phyloP scores from a whole-genome alignment of 805 yeast genomes.

The Sugiyamaella americana region DNA sequence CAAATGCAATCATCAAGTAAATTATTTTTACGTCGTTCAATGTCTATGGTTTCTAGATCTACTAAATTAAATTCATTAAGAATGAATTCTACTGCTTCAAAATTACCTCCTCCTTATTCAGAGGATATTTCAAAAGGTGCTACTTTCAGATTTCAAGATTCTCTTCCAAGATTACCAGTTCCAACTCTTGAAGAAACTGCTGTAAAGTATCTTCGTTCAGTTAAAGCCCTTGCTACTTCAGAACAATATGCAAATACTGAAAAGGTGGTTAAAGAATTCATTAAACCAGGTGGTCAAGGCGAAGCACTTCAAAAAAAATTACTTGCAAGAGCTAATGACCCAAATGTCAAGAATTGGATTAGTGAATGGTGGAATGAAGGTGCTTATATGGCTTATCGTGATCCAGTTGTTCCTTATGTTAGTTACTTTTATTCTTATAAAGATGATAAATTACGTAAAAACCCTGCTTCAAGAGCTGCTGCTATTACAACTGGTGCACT shows the following conservation, averaged over 20 bases:
- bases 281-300: slow-evolving; percentile 56
- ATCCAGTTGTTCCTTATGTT: slow-evolving; percentile 91
- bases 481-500: slow-evolving; percentile 63
- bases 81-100: slow-evolving; percentile 30
- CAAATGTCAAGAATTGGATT: slow-evolving; percentile 75
- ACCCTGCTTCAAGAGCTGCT: slow-evolving; percentile 56
- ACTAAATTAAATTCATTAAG: slow-evolving; percentile 5
- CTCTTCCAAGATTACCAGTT: slow-evolving; percentile 80
- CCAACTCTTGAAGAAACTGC: slow-evolving; percentile 73
- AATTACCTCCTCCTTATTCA: slow-evolving; percentile 20
- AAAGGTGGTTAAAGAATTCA: slow-evolving; percentile 58
- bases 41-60: not conserved
- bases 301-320: slow-evolving; percentile 64
- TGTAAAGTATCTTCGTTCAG: slow-evolving; percentile 58
- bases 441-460: slow-evolving; percentile 41
- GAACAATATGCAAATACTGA: slow-evolving; percentile 50
- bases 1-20: not conserved
- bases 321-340: slow-evolving; percentile 46
- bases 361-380: slow-evolving; percentile 90
- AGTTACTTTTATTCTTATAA: slow-evolving; percentile 85
- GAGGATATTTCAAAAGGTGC: slow-evolving; percentile 49
- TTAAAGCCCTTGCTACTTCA: slow-evolving; percentile 57
- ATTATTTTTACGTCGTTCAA: not conserved
- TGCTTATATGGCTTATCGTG: slow-evolving; percentile 85
- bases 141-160: slow-evolving; percentile 63